phyloP scores from a whole-genome alignment of 148 eudicot species.

The Rhododendron vialii region DNA sequence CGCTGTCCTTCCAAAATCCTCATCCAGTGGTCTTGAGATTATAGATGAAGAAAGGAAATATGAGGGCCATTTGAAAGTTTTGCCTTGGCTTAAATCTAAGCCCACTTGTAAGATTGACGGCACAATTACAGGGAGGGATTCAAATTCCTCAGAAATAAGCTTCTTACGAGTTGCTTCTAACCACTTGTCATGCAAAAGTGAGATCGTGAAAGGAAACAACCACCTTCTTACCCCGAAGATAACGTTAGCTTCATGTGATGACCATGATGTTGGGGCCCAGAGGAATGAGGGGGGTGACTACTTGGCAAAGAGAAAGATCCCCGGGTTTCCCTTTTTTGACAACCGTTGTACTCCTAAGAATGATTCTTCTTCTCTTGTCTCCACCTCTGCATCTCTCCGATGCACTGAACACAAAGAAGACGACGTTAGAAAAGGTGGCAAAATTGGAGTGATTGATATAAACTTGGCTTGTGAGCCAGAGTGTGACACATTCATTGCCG shows the following conservation, averaged over 20 bases:
- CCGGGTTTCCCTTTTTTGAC: conserved; percentile 51
- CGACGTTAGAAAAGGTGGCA: conserved; percentile 21
- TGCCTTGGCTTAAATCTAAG: conserved; percentile 69
- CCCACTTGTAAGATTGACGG: conserved; percentile 24
- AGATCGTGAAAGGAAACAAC: conserved; percentile 19
- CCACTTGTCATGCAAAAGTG: conserved; percentile 12
- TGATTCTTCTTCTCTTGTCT: conserved; percentile 21
- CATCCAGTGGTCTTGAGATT: conserved; percentile 20
- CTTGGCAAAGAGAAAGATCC: conserved; percentile 37
- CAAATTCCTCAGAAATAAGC: conserved; percentile 15
- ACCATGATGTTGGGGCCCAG: conserved; percentile 19
- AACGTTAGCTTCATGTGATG: conserved; percentile 23
- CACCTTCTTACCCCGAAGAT: conserved; percentile 1
- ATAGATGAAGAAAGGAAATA: conserved; percentile 24
- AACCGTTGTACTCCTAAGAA: conserved; percentile 21
- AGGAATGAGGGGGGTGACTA: conserved; percentile 19
- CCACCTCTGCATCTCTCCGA: conserved; percentile 24
- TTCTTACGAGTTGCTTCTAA: conserved; percentile 19
- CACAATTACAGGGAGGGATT: conserved; percentile 21
- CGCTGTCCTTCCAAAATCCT: conserved; percentile 31
- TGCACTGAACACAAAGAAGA: conserved; percentile 19
- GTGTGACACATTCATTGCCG: conserved; percentile 11
- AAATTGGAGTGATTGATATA: conserved; percentile 47
- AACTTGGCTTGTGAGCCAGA: conserved; percentile 46
- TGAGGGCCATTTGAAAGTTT: conserved; percentile 30